Evolutionary conservation across 2,329 filamentous ascomycete species (phyloP), one percentile per base, ranked within the genome.

Genomic region (Ophioceras dolichostomum): DNA sequence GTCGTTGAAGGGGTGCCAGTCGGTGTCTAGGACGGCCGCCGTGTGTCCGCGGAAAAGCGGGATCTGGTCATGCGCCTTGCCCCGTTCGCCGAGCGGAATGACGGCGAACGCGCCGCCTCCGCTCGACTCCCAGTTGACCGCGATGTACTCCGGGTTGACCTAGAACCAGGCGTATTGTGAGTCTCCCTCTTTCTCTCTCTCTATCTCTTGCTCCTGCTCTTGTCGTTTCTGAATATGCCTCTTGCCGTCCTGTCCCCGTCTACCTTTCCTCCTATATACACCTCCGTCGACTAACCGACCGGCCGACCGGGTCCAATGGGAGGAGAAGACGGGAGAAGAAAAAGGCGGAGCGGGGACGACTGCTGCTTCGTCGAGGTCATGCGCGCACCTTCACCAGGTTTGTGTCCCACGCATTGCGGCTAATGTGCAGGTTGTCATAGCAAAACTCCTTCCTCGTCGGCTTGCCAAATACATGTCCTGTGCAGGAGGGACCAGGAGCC

Each of bases 1-100:
- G 59, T 98, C 89, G 64, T 98, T 87, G 68, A 96, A 96, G 17
- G 91, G 91, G 59, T 87, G 89, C 89, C 89, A 98, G 68, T 98
- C 91, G 47, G 89, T 96, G 61, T 98, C 91, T 55, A 98, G 74
- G 36, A 98, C 91, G 41, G 89, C 79, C 35, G 87, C 87, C 31
- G 91, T 98, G 62, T 98, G 91, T 42, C 91, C 91, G 50, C 91
- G 81, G 62, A 96, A 98, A 52, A 98, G 70, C 43, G 91, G 91
- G 49, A 98, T 83, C 54, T 84, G 79, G 57, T 96, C 91, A 35
- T 91, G 91, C 38, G 93, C 64, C 62, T 91, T 88, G 46, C 91
- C 91, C 51, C 75, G 80, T 70, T 98, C 89, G 48, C 79, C 75
- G 51, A 94, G 62, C 42, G 91, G 91, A 49, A 98, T 86, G 49